These are phyloP conservation scores for Saccharomycopsis schoenii DNA, from an alignment of 805 yeast species.

Conservation along the genomic window DNA sequence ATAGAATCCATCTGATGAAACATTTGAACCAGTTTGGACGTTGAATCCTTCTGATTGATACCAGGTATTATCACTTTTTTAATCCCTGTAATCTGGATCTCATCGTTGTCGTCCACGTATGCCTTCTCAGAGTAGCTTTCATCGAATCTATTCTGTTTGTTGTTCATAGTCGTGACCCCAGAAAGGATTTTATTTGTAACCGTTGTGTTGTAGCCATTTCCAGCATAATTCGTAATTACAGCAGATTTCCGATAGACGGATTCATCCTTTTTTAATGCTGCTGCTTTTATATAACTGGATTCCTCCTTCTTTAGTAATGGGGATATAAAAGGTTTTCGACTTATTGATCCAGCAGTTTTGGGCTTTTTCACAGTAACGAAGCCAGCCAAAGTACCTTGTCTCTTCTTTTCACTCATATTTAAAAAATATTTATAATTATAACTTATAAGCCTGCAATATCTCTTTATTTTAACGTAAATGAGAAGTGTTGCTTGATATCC, in stretches of 20 bases:
- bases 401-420: neutral
- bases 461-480: no score
- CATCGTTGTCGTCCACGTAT: neutral
- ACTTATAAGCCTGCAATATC: neutral
- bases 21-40: slow-evolving; percentile 2
- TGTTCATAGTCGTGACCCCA: neutral
- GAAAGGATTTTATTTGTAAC: neutral
- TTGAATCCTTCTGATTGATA: neutral
- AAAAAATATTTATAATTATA: neutral
- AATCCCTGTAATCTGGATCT: neutral
- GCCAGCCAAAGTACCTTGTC: slow-evolving; percentile 6
- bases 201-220: neutral
- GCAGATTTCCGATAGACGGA: neutral
- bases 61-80: neutral
- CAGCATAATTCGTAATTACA: neutral
- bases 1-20: slow-evolving; percentile 6
- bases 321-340: slow-evolving; percentile 1
- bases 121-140: neutral
- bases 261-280: neutral
- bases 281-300: neutral
- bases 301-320: neutral
- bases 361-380: slow-evolving; percentile 8
- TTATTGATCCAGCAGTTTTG: neutral
- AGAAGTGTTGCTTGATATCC: no score
- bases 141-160: neutral